A percentile compares a stretch with the other conserved stretches of the same genome.
Conservation (phyloP, 345 rosid genomes). For the Ceriops decandra region DNA sequence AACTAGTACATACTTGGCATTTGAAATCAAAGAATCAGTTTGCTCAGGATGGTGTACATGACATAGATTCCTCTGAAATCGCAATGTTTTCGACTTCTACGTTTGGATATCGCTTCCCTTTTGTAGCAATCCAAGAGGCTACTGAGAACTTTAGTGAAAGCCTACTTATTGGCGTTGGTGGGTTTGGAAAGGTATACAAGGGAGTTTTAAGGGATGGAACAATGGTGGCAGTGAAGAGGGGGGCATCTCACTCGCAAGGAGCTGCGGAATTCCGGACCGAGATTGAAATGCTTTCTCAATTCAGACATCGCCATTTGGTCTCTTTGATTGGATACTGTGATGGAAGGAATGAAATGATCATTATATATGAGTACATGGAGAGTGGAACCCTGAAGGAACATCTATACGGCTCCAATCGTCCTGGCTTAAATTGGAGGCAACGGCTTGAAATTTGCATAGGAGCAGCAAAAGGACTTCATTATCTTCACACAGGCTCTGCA, state of each 20-base stretch:
- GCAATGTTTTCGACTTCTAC: constrained; percentile 43
- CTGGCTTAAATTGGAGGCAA: constrained; percentile 47
- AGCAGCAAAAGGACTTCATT: constrained; percentile 68
- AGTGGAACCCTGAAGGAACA: constrained; percentile 63
- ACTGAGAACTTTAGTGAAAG: constrained; percentile 47
- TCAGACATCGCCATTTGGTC: constrained; percentile 69
- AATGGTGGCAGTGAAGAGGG: constrained; percentile 65
- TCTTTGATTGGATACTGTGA: constrained; percentile 64
- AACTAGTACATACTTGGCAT: constrained; percentile 22
- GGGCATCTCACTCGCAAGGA: constrained; percentile 55
- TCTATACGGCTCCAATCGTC: constrained; percentile 43
- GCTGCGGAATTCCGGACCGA: constrained; percentile 59
- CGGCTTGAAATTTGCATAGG: constrained; percentile 69
- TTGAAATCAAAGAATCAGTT: constrained; percentile 26
- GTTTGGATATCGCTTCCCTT: constrained; percentile 52
- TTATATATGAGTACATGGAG: constrained; percentile 68
- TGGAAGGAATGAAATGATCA: constrained; percentile 59
- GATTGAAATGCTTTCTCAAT: constrained; percentile 63
- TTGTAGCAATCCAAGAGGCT: constrained; percentile 50
- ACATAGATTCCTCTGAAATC: constrained; percentile 20
- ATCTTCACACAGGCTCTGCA: constrained; percentile 67
- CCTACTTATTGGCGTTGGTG: constrained; percentile 60
- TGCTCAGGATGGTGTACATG: constrained; percentile 15
- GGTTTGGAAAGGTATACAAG: constrained; percentile 65
- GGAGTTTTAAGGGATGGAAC: constrained; percentile 53